phyloP scores from a whole-genome alignment of 768 basidiomycete species.

The Tubosaeta sp. region DNA sequence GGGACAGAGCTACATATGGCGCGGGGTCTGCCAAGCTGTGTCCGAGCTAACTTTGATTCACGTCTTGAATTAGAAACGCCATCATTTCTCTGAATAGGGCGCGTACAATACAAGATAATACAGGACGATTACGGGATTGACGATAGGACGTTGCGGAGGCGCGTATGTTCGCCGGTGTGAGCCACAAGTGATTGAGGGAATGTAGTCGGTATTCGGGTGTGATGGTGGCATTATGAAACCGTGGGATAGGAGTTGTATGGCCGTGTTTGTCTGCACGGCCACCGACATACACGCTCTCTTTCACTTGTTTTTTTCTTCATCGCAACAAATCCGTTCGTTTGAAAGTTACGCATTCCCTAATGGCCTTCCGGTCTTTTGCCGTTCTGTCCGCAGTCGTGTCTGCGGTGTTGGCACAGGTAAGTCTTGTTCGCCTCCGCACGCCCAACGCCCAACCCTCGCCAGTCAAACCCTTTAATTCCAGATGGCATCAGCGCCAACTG shows the following conservation, averaged over 20 bases:
- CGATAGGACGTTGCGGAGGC: conserved; percentile 11
- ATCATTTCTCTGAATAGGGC: conserved; percentile 5
- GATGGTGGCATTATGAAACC: too few relatives aligned
- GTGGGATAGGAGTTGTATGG: not conserved
- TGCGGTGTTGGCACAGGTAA: conserved; percentile 45
- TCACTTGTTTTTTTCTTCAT: conserved; percentile 15
- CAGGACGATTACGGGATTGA: conserved; percentile 16
- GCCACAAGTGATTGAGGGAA: conserved; percentile 3
- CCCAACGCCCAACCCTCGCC: not conserved
- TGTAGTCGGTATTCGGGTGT: too few relatives aligned
- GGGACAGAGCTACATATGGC: not conserved
- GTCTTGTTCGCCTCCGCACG: not conserved
- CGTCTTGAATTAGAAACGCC: conserved; percentile 15
- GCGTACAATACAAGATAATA: conserved; percentile 1
- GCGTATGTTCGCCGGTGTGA: conserved; percentile 1
- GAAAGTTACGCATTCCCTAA: conserved; percentile 17
- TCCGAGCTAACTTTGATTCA: conserved; percentile 20
- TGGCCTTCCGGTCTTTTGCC: conserved; percentile 50
- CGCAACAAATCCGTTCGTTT: conserved; percentile 5
- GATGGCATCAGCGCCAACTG: conserved; percentile 54
- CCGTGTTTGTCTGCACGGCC: not conserved
- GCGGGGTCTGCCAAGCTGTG: conserved; percentile 12
- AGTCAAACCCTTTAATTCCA: conserved; percentile 60
- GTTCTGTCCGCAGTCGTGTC: conserved; percentile 49
- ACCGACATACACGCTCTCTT: conserved; percentile 7